These are phyloP conservation scores for Aspergillus olivimuriae DNA, from an alignment of 495 filamentous ascomycete species.

Conservation along the genomic window DNA sequence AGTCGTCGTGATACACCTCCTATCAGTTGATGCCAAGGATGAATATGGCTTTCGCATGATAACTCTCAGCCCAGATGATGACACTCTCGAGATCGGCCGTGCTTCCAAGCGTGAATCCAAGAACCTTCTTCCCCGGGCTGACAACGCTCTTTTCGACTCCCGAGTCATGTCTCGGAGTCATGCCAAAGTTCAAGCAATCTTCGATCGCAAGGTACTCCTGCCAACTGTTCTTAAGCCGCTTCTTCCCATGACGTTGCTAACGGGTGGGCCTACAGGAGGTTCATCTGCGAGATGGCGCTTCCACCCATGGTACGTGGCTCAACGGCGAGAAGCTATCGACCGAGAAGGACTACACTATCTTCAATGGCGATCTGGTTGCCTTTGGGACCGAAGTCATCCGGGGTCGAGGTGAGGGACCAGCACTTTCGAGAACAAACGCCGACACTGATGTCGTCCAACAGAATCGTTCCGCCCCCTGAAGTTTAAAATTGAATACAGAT, in stretches of 20 bases:
- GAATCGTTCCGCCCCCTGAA: constrained; percentile 35
- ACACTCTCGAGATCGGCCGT: constrained; percentile 45
- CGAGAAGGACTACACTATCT: constrained; percentile 29
- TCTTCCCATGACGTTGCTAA: constrained; percentile 9
- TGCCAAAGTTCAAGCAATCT: constrained; percentile 49
- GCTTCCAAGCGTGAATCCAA: constrained; percentile 53
- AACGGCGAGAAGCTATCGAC: constrained; percentile 34
- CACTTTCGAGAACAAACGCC: constrained; percentile 1
- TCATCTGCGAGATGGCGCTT: constrained; percentile 44
- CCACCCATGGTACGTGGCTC: constrained; percentile 53
- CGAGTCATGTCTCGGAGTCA: constrained; percentile 78
- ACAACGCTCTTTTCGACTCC: constrained; percentile 75
- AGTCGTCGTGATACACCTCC: constrained; percentile 26
- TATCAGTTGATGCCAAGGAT: constrained; percentile 15
- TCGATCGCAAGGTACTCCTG: constrained; percentile 36
- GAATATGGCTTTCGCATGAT: constrained; percentile 23
- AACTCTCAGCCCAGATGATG: constrained; percentile 18
- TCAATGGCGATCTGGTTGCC: constrained; percentile 41
- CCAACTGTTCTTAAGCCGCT: background rate
- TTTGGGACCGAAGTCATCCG: constrained; percentile 51
- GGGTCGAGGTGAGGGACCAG: constrained; percentile 39
- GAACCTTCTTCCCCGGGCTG: constrained; percentile 36
- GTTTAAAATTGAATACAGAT: constrained; percentile 31
- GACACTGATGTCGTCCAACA: constrained; percentile 9
- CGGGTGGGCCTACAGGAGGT: constrained; percentile 21